Base-by-base conservation (phyloP, 108 stramenopile species). In the Cylindrotheca closterium region DNA sequence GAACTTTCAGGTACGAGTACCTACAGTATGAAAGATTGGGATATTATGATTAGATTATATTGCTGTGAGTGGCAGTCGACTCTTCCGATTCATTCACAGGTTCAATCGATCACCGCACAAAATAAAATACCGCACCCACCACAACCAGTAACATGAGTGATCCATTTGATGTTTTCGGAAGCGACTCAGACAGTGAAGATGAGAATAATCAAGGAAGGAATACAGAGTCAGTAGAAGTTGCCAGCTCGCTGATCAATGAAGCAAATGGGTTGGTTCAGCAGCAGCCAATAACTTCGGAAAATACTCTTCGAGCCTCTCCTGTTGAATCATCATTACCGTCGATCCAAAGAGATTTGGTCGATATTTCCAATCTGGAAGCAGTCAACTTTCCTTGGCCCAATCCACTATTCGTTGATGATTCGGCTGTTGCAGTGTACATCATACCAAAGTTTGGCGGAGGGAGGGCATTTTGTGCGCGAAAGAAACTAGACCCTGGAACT, bases 381-480 rank as follows among this genome's bases (percentile, higher is more conserved):
- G 27, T 67, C 31, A 28, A 69, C 25, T 18, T 67, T 10, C 28
- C 30, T 18, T 79, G 78, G 78, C 67, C 67, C 1, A 22, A 24
- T 5, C 91, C 91, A 2, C 59, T 79, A 22, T 92, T 84, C 57
- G 51, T 87, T 32, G 81, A 80, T 1, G 76, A 85, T 0, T 47
- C 62, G 10, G 63, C 69, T 2, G 60, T 81, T 0, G 51, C 55
- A 17, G 50, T 69, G 0, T 42, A 10, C 37, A 42, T 7, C 7
- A 15, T 42, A 7, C 10, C 7, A 7, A 10, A 7, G 15, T 42
- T 42, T 42, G 87, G 91, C 18, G 87, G 85, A n/a, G 88, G 88
- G 10, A 48, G 91, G 50, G 91, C 86, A 33, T 89, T 81, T 48
- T 77, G 87, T 15, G 91, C 91, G 0, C 54, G 71, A 25, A 51